A percentile compares a stretch with the other conserved stretches of the same genome.
Evolutionary conservation across 345 rosid genomes (phyloP).

Genomic region (Eucalyptus coolabah): DNA sequence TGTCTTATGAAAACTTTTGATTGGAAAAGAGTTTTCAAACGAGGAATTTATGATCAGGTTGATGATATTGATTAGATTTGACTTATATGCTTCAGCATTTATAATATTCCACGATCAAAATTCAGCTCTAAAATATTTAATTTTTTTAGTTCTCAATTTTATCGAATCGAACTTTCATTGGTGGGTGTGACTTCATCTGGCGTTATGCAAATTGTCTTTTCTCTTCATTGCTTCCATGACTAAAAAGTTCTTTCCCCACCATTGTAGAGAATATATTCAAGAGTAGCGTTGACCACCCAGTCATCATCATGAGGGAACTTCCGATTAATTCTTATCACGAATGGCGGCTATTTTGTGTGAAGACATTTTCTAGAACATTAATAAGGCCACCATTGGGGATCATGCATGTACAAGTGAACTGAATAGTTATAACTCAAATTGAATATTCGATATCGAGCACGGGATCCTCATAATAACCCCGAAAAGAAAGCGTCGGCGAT

Average conservation of each 20-base stretch:
- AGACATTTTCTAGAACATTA: neutral
- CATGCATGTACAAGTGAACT: accelerated
- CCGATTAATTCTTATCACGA: neutral
- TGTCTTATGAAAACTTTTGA: neutral
- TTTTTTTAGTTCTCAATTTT: neutral
- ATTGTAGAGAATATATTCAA: no score
- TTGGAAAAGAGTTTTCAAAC: neutral
- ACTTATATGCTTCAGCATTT: neutral
- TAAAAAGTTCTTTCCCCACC: no score
- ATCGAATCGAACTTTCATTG: neutral
- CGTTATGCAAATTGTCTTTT: neutral
- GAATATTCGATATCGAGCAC: accelerated
- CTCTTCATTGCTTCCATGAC: neutral
- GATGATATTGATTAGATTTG: neutral
- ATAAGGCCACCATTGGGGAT: accelerated
- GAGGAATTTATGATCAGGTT: neutral
- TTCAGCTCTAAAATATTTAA: neutral
- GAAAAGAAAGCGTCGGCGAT: accelerated
- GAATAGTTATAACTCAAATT: neutral
- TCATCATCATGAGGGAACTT: neutral
- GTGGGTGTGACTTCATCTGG: neutral
- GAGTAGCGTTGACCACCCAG: neutral
- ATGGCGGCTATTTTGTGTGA: neutral
- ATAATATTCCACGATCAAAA: neutral
- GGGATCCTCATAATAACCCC: neutral